phyloP scores from a whole-genome alignment of 768 basidiomycete genomes.

The Trametes villosa region DNA sequence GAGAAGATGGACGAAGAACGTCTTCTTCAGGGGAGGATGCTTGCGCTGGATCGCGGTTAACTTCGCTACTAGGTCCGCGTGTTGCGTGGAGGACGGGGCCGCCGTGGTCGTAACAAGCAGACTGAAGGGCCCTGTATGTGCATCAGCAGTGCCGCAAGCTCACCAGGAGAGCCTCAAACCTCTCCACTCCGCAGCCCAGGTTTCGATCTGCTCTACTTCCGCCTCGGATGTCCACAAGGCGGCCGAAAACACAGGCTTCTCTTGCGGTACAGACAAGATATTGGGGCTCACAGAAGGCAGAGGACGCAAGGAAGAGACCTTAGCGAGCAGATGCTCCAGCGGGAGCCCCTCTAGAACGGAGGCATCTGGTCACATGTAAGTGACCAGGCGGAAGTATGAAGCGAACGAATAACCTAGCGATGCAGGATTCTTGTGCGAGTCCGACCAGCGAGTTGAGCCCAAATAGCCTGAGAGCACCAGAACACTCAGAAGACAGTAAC shows the following conservation, averaged over 20 bases:
- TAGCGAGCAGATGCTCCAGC: slow-evolving; percentile 28
- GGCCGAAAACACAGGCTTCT: slow-evolving; percentile 41
- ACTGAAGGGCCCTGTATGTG: slow-evolving; percentile 49
- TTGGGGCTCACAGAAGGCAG: slow-evolving; percentile 28
- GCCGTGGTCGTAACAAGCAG: slow-evolving; percentile 49
- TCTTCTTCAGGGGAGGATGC: slow-evolving; percentile 18
- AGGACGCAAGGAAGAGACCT: slow-evolving; percentile 32
- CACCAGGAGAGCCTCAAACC: slow-evolving; percentile 36
- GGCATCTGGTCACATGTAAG: neutral
- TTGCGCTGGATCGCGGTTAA: slow-evolving; percentile 24
- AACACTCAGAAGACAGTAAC: slow-evolving; percentile 20
- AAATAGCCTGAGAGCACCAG: slow-evolving; percentile 15
- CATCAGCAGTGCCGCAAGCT: neutral
- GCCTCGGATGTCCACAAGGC: slow-evolving; percentile 53
- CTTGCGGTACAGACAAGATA: slow-evolving; percentile 17
- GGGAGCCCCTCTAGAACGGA: slow-evolving; percentile 23
- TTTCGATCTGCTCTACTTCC: slow-evolving; percentile 38
- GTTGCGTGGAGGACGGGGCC: slow-evolving; percentile 33
- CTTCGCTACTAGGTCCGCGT: slow-evolving; percentile 25
- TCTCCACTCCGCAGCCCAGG: slow-evolving; percentile 48
- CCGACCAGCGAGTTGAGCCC: neutral
- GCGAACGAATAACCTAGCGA: neutral
- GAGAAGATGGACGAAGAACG: slow-evolving; percentile 52
- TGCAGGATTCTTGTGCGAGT: neutral
- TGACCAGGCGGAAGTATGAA: neutral